Percentiles rank a stretch among this genome's conserved stretches.
phyloP scores from a whole-genome alignment of 805 yeast genomes.

The Lipomyces sp. region DNA sequence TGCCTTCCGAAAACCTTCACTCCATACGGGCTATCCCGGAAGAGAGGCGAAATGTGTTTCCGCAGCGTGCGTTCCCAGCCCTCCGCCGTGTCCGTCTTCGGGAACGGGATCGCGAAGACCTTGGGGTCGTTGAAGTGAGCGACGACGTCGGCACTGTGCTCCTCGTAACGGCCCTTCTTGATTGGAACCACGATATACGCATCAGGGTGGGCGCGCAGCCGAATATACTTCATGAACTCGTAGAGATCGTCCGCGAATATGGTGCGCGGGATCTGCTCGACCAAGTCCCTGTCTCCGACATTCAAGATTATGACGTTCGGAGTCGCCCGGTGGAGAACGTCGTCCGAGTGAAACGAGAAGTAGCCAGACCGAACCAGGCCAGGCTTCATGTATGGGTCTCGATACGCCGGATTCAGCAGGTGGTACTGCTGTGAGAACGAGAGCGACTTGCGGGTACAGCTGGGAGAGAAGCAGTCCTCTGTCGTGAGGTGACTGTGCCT shows the following conservation, averaged over 20 bases:
- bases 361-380: conserved; percentile 20
- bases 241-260: conserved; percentile 16
- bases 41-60: conserved; percentile 3
- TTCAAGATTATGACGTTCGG: conserved; percentile 22
- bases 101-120: conserved; percentile 1
- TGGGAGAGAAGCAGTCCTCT: conserved; percentile 3
- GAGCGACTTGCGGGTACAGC: not conserved
- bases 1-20: not conserved
- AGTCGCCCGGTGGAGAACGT: conserved; percentile 10
- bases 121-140: conserved; percentile 8
- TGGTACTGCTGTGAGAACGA: conserved; percentile 19
- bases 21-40: conserved; percentile 1
- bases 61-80: conserved; percentile 1
- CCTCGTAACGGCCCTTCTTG: conserved; percentile 14
- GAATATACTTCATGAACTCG: conserved; percentile 7
- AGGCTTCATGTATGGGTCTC: conserved; percentile 16
- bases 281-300: conserved; percentile 19
- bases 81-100: not conserved
- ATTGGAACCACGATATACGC: conserved; percentile 15
- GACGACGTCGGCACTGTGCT: conserved; percentile 14
- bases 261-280: conserved; percentile 1
- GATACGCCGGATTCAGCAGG: conserved; percentile 16
- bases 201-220: conserved; percentile 15
- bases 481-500: conserved; percentile 25
- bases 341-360: conserved; percentile 11